Conservation (phyloP, 2,329 filamentous ascomycete species). For the Fusarium protoensiforme region DNA sequence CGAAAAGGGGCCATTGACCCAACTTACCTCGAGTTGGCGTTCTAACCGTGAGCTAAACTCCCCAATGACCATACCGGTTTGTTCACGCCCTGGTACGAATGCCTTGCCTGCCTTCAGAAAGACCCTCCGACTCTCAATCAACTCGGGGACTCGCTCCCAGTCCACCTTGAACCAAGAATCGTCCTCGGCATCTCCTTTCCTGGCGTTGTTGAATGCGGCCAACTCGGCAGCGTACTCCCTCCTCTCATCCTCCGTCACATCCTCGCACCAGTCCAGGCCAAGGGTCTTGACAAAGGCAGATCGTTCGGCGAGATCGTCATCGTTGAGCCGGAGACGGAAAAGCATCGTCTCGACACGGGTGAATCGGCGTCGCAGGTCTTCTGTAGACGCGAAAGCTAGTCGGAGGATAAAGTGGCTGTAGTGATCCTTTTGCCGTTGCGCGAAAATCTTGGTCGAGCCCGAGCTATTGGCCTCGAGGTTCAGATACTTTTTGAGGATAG, state of each 20-base stretch:
- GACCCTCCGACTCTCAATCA: conserved; percentile 83
- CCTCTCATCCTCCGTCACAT: conserved; percentile 82
- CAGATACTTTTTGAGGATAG: conserved; percentile 87
- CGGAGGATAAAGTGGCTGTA: conserved; percentile 98
- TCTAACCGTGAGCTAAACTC: conserved; percentile 87
- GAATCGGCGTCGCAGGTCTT: conserved; percentile 89
- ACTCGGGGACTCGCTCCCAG: conserved; percentile 91
- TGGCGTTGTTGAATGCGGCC: conserved; percentile 57
- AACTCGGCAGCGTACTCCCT: conserved; percentile 71
- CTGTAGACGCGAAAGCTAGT: conserved; percentile 90
- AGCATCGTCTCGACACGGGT: conserved; percentile 88
- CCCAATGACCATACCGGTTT: conserved; percentile 87
- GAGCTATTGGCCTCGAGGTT: conserved; percentile 83
- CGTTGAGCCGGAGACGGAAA: conserved; percentile 83
- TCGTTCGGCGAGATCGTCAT: conserved; percentile 80
- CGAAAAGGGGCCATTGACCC: neutral
- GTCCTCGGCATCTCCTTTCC: conserved; percentile 68
- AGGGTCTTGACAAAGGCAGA: conserved; percentile 80
- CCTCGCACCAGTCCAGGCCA: conserved; percentile 91
- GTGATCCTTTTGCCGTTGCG: conserved; percentile 92
- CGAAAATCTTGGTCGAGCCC: conserved; percentile 64
- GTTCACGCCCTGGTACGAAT: conserved; percentile 88
- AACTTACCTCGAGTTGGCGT: conserved; percentile 79
- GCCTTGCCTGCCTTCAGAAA: conserved; percentile 85
- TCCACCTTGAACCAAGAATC: conserved; percentile 96